These are phyloP conservation scores for Eimeria praecox DNA, from an alignment of 169 alveolate species.

Conservation along the genomic window DNA sequence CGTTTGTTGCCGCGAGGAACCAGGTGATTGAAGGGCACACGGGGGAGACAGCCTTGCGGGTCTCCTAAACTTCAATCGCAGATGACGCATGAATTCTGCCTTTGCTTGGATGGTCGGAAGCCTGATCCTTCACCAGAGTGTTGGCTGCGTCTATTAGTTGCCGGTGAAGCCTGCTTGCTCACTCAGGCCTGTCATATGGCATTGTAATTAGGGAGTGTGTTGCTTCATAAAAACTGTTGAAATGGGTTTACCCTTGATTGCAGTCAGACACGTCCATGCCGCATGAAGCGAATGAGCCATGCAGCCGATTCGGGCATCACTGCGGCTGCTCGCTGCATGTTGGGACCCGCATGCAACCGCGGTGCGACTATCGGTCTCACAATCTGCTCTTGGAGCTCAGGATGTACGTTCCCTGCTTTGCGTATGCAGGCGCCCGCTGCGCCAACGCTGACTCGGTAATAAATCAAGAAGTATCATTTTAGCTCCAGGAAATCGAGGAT, in stretches of 20 bases:
- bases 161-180: not conserved
- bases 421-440: not conserved
- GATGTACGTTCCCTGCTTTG: not conserved
- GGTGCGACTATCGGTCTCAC: not conserved
- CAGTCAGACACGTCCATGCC: not conserved
- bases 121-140: not conserved
- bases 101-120: not conserved
- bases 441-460: not conserved
- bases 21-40: not conserved
- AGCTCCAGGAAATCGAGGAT: not conserved
- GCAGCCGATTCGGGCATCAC: not conserved
- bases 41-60: not conserved
- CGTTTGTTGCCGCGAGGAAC: not conserved
- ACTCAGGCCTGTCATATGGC: not conserved
- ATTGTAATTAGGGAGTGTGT: not conserved
- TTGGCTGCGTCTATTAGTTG: not conserved
- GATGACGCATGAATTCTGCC: not conserved
- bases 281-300: not conserved
- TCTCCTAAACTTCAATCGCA: not conserved
- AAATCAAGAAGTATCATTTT: not conserved
- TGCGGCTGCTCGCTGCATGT: not conserved
- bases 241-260: not conserved
- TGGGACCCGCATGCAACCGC: not conserved
- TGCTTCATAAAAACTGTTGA: not conserved
- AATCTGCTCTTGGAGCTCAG: not conserved